Evolutionary conservation across 306 rosid species (phyloP).

Genomic region (Vicia sativa): DNA sequence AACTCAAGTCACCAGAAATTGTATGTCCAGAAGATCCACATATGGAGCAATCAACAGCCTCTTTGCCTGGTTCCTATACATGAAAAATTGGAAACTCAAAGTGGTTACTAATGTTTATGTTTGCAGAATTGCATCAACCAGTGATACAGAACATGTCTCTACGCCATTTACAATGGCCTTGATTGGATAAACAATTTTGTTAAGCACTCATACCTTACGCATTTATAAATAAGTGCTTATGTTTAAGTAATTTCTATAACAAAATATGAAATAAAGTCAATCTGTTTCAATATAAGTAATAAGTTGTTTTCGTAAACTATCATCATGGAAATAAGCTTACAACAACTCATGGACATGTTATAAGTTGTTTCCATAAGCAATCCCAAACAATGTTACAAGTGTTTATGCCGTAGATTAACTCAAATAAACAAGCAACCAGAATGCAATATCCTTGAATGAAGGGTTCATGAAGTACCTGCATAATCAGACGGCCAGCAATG

Average conservation of each 20-base stretch:
- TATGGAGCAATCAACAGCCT: constrained; percentile 68
- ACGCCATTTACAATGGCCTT: neutral
- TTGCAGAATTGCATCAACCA: constrained; percentile 27
- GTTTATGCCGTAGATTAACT: neutral
- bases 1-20: constrained; percentile 76
- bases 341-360: neutral
- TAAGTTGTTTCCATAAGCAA: neutral
- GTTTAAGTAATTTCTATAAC: neutral
- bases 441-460: constrained; percentile 19
- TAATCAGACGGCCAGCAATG: constrained; percentile 71
- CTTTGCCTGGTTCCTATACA: constrained; percentile 74
- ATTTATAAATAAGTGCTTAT: neutral
- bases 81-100: constrained; percentile 3
- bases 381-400: neutral
- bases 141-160: constrained; percentile 5
- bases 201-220: neutral
- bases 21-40: constrained; percentile 80
- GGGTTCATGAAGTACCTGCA: constrained; percentile 52
- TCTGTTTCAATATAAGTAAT: neutral
- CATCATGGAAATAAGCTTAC: neutral
- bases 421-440: neutral
- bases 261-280: neutral
- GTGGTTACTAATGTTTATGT: constrained; percentile 1
- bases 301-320: neutral
- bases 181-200: neutral